Evolutionary conservation across 1,139 yeast species (phyloP), one percentile per base, ranked within the genome.

Genomic region (Magnusiomyces tetraspermus): DNA sequence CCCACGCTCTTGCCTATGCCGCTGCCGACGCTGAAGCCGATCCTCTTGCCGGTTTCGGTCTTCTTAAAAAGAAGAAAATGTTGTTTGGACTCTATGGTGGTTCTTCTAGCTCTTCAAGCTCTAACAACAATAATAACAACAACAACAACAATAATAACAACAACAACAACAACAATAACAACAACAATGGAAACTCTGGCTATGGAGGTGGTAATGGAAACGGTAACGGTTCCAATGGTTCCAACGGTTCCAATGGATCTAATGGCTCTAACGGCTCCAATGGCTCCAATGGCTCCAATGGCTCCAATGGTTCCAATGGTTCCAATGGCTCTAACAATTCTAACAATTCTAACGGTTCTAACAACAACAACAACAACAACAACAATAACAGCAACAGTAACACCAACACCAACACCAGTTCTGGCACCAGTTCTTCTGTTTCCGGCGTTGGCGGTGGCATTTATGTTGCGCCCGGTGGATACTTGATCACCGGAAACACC

Each of bases 201-300:
- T 38, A 48, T 37, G 48, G 41, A 37, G 46, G 46, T 17, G 51
- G 33, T 8, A 43, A 45, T 28, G 52, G 44, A 2, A 48, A 45
- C 31, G 38, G 38, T 22, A 40, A 30, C 36, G n/a, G n/a, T n/a
- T n/a, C n/a, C n/a, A n/a, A n/a, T n/a, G n/a, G n/a, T n/a, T n/a
- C n/a, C n/a, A n/a, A n/a, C n/a, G n/a, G n/a, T n/a, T n/a, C n/a
- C n/a, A n/a, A n/a, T n/a, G n/a, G n/a, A n/a, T n/a, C n/a, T n/a
- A n/a, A n/a, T n/a, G n/a, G n/a, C n/a, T n/a, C n/a, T n/a, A n/a
- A n/a, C n/a, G n/a, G n/a, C n/a, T n/a, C n/a, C n/a, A n/a, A n/a
- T n/a, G n/a, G n/a, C n/a, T n/a, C n/a, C n/a, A n/a, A n/a, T n/a
- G n/a, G n/a, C n/a, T n/a, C n/a, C n/a, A n/a, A n/a, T n/a, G n/a